Evolutionary conservation across 2,329 filamentous ascomycete genomes (phyloP), one percentile per base, ranked within the genome.

Genomic region (Aureobasidium sp.): DNA sequence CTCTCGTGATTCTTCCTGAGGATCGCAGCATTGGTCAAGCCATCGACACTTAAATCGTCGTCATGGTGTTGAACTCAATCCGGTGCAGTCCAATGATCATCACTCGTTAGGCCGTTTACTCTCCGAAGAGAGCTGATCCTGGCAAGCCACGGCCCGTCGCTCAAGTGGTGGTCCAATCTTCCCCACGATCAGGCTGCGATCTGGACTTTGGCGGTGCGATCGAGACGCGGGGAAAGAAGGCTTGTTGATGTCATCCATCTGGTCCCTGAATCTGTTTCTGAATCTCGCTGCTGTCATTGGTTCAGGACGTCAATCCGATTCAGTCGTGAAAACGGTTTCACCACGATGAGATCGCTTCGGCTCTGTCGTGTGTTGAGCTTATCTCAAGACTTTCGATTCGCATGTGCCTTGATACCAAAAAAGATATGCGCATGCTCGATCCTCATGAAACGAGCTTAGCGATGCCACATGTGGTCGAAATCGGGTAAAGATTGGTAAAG

Each of bases 1-100:
- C 54, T 58, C 54, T 58, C 54, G 54, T 58, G 54, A 58, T 58
- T 58, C 54, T 58, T 47, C 30, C 41, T 47, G 54, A 47, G 32
- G 54, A 58, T 58, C 54, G 54, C 11, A 58, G 54, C 54, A 21
- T 9, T 21, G 54, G 42, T 58, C 30, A 47, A 47, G 54, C 54
- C 54, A 58, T 58, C 54, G 54, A 58, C 54, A 47, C 21, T 45
- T 57, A 8, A 1, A 37, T 58, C 54, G 54, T 58, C 54, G 42
- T 58, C 54, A 58, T 58, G 54, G 42, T 55, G 39, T 29, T 55
- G 39, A 55, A 55, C 52, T 37, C 39, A 44, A 55, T 44, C 39
- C 39, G 21, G 5, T 29, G 30, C 29, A n/a, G n/a, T 34, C 52
- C 52, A 55, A 55, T 55, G 29, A n/a, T n/a, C 15, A 55, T 44